Base-by-base conservation (phyloP, 495 filamentous ascomycete species). In the Talaromyces nanjingensis region DNA sequence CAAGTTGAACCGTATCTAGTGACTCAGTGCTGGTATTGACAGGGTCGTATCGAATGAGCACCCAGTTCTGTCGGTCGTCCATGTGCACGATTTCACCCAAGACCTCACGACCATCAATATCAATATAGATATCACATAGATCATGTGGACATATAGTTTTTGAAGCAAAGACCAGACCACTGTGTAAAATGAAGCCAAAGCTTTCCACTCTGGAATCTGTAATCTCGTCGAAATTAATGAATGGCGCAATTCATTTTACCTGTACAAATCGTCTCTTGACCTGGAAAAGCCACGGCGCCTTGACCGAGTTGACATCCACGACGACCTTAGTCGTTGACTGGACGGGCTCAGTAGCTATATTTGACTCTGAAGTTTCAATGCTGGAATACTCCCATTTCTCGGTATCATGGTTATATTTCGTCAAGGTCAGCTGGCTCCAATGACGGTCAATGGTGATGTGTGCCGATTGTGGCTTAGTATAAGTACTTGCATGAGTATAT, bases 121-220 rank as follows among this genome's bases (percentile, higher is more conserved):
- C 59, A 29, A 60, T 60, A 47, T 60, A 60, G n/a, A 60, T 45
- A 47, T 60, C 59, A 47, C 59, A 60, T 16, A 60, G 34, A 47
- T 60, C 59, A 29, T 60, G 59, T 3, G 59, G 59, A 45, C 59
- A 60, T 25, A 22, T 18, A n/a, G 59, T 47, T 34, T 47, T 42
- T 11, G 33, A 37, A 18, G 31, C 24, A 47, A 60, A 20, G 6
- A 29, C 16, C 39, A 60, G 39, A 3, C 59, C 59, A 14, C 34
- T 42, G 24, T 29, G 12, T 24, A 60, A 20, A 60, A 60, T 60
- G 31, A 60, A 49, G 22, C 59, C 59, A 45, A 60, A 60, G 18
- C 59, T 34, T 45, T 47, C 39, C 31, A 45, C n/a, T 27, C 24
- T 60, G 12, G 59, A 31, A 3, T 60, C 59, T 22, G 59, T 0